These are phyloP conservation scores for Candida buenavistaensis DNA, from an alignment of 1,139 yeast species.

Conservation along the genomic window DNA sequence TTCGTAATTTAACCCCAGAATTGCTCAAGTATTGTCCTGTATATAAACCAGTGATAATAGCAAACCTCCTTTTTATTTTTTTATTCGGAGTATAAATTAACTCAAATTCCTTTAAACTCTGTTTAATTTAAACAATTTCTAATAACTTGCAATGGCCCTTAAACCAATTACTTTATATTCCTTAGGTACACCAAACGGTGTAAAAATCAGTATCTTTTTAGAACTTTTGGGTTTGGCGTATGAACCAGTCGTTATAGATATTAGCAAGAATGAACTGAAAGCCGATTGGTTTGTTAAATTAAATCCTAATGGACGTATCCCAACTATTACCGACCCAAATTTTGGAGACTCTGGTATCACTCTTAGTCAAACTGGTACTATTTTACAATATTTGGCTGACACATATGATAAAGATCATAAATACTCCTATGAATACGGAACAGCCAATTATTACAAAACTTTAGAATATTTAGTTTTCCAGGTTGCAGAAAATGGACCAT, in stretches of 20 bases:
- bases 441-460: conserved; percentile 49
- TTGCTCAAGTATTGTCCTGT: too few relatives aligned
- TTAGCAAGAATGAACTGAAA: conserved; percentile 44
- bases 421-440: conserved; percentile 45
- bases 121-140: too few relatives aligned
- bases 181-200: conserved; percentile 26
- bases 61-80: not conserved
- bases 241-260: conserved; percentile 42
- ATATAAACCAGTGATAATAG: too few relatives aligned
- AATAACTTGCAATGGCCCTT: too few relatives aligned
- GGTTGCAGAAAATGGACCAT: conserved; percentile 61
- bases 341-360: conserved; percentile 34
- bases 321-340: conserved; percentile 50
- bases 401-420: conserved; percentile 55
- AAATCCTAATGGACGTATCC: conserved; percentile 66
- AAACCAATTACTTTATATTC: conserved; percentile 8
- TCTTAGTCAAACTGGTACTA: conserved; percentile 60
- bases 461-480: conserved; percentile 56
- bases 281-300: conserved; percentile 53
- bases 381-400: conserved; percentile 55
- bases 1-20: too few relatives aligned
- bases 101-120: too few relatives aligned
- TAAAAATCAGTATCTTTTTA: conserved; percentile 48
- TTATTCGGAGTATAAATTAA: not conserved
- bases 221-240: conserved; percentile 51